A percentile compares a stretch with the other conserved stretches of the same genome.
These are phyloP conservation scores for Ganoderma sinense DNA, from an alignment of 1,284 basidiomycete genomes.

Conservation along the genomic window DNA sequence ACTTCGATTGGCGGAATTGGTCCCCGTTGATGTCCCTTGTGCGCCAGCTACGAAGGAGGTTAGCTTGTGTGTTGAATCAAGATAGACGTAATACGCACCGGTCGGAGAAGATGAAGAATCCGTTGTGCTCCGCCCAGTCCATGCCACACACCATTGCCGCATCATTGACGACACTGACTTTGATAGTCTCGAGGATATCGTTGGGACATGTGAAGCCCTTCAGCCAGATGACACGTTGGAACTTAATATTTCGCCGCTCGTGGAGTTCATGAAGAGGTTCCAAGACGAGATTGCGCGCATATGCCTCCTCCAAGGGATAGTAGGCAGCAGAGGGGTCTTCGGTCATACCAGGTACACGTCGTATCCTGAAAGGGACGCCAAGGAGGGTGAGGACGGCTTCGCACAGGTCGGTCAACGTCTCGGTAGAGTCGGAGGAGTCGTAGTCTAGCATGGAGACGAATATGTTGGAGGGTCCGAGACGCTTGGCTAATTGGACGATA, in stretches of 20 bases:
- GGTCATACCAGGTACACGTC: slow-evolving; percentile 89
- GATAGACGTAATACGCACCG: slow-evolving; percentile 57
- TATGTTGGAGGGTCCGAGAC: slow-evolving; percentile 85
- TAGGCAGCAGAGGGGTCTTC: slow-evolving; percentile 86
- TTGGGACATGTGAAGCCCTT: slow-evolving; percentile 98
- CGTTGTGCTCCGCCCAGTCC: slow-evolving; percentile 98
- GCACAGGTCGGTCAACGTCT: slow-evolving; percentile 90
- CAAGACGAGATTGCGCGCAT: slow-evolving; percentile 89
- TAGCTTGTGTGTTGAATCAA: not conserved
- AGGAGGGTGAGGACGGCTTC: slow-evolving; percentile 92
- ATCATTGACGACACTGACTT: slow-evolving; percentile 87
- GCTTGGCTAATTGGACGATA: slow-evolving; percentile 91
- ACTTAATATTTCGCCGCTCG: slow-evolving; percentile 78
- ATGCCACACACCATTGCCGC: slow-evolving; percentile 98
- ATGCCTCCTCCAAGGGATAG: slow-evolving; percentile 93
- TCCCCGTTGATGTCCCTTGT: slow-evolving; percentile 96
- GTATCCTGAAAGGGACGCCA: slow-evolving; percentile 90
- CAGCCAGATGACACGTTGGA: slow-evolving; percentile 92
- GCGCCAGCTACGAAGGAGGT: slow-evolving; percentile 72
- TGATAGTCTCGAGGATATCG: slow-evolving; percentile 93
- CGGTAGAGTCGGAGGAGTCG: slow-evolving; percentile 91
- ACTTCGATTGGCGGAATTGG: slow-evolving; percentile 94
- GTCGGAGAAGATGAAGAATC: slow-evolving; percentile 96
- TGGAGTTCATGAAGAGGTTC: slow-evolving; percentile 90
- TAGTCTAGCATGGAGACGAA: slow-evolving; percentile 98